A percentile compares a stretch with the other conserved stretches of the same genome.
phyloP scores from a whole-genome alignment of 192 early-diverging fungal genomes.

The Entrophospora sp. region DNA sequence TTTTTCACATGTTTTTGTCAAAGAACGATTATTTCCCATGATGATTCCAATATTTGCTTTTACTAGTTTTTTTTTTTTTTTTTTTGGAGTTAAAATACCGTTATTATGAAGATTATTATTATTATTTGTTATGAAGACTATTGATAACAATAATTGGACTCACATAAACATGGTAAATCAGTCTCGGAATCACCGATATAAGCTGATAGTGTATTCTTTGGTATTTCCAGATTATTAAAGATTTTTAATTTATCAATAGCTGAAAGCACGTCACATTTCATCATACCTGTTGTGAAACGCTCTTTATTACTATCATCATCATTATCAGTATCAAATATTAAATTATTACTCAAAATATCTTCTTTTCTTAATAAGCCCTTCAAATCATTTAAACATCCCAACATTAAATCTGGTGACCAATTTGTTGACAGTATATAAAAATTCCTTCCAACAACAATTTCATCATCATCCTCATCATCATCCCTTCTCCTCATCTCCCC shows the following conservation, averaged over 20 bases:
- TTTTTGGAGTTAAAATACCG: too few relatives aligned
- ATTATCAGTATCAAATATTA: not conserved
- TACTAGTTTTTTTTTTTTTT: not conserved
- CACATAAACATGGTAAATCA: slow-evolving; percentile 19
- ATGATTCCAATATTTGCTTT: slow-evolving; percentile 16
- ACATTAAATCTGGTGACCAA: slow-evolving; percentile 16
- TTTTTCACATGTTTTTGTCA: slow-evolving; percentile 9
- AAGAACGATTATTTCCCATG: slow-evolving; percentile 16
- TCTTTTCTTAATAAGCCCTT: not conserved
- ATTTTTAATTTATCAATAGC: slow-evolving; percentile 15
- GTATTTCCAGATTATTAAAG: not conserved
- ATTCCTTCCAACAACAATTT: not conserved
- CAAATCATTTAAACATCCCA: slow-evolving; percentile 9
- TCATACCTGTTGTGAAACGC: not conserved
- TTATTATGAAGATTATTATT: not conserved
- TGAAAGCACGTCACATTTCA: not conserved
- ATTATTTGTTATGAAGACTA: too few relatives aligned
- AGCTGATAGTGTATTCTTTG: not conserved
- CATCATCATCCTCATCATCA: not conserved
- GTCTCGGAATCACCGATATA: slow-evolving; percentile 21
- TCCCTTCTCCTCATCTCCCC: not conserved
- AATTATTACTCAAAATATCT: slow-evolving; percentile 10
- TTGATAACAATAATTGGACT: not conserved
- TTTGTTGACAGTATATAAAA: slow-evolving; percentile 17
- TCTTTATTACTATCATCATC: not conserved